Base-by-base conservation (phyloP, 2,329 filamentous ascomycete genomes). In the Aspergillus fumigatus region DNA sequence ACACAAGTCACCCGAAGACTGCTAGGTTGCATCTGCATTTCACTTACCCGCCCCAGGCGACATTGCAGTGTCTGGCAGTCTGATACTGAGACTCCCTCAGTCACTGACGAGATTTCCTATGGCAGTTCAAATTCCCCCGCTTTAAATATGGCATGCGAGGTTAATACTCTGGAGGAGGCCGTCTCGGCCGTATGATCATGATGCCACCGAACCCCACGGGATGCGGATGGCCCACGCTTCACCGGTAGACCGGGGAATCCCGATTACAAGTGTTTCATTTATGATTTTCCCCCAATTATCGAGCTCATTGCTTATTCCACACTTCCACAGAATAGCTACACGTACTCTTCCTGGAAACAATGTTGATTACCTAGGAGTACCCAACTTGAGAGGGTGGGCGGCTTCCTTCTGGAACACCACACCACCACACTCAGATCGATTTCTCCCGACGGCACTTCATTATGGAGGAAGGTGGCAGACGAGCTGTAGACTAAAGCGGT, bases 181-280 rank as follows among this genome's bases (percentile, higher is more conserved):
- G 32, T 38, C 32, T 38, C 32, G 14, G n/a, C 17, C 41, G 41
- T 23, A 45, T 21, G 19, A 45, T 23, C 41, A 45, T 9, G 29
- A 14, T 38, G 32, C 32, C 7, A 14, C 14, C 9, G 8, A 45
- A 61, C 41, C 41, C 41, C 41, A 45, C 41, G 41, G 41, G 19
- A 40, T 45, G 50, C 64, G 65, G 64, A 62, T 45, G 21, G 21
- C 21, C 19, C 40, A 43, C 21, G 40, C 40, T 43, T 45, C 41
- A 45, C 41, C 41, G 41, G 41, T 45, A 23, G 41, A 23, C 41
- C 41, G 41, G 41, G 19, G 19, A 23, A 45, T 45, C 41, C 41
- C 41, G 41, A 45, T 45, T 23, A 9, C 41, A 23, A 23, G n/a
- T 1, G 41, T 23, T 45, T 23, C n/a, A 23, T 23, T 11, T 6